A percentile compares a stretch with the other conserved stretches of the same genome.
Evolutionary conservation across 2,329 filamentous ascomycete genomes (phyloP).

Genomic region (Cladosporium sp.): DNA sequence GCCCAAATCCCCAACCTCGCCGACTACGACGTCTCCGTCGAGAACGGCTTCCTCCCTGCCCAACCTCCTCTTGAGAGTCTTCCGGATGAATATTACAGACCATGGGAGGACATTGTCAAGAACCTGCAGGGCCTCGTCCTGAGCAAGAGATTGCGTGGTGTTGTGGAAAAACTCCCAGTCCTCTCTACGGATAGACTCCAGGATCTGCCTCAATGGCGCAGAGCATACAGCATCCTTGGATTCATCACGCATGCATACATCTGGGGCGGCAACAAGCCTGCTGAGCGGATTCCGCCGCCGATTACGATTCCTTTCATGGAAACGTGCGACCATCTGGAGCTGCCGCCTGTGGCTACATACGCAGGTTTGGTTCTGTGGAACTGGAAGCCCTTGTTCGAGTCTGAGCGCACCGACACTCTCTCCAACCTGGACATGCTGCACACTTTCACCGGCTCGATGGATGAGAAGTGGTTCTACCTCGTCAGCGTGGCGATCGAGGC

Average conservation of each 20-base stretch:
- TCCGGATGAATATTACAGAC: slow-evolving; percentile 85
- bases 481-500: slow-evolving; percentile 94
- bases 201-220: slow-evolving; percentile 83
- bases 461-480: slow-evolving; percentile 98
- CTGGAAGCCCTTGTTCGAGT: slow-evolving; percentile 82
- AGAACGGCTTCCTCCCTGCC: slow-evolving; percentile 81
- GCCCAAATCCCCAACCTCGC: slow-evolving; percentile 46
- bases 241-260: slow-evolving; percentile 83
- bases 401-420: slow-evolving; percentile 73
- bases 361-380: slow-evolving; percentile 93
- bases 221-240: slow-evolving; percentile 71
- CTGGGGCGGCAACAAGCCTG: slow-evolving; percentile 73
- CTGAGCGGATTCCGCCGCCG: slow-evolving; percentile 66
- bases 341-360: slow-evolving; percentile 91
- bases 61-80: slow-evolving; percentile 72
- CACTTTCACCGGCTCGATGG: slow-evolving; percentile 88
- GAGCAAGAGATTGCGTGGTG: slow-evolving; percentile 71
- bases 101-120: slow-evolving; percentile 81
- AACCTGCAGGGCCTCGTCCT: slow-evolving; percentile 85
- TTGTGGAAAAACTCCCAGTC: slow-evolving; percentile 74
- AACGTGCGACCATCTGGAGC: slow-evolving; percentile 66
- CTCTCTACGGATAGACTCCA: slow-evolving; percentile 76
- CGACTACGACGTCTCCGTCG: slow-evolving; percentile 73
- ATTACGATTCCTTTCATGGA: slow-evolving; percentile 77
- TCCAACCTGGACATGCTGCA: slow-evolving; percentile 82